Evolutionary conservation across 2,329 filamentous ascomycete species (phyloP), one percentile per base, ranked within the genome.

Genomic region (Penicillium olsonii): DNA sequence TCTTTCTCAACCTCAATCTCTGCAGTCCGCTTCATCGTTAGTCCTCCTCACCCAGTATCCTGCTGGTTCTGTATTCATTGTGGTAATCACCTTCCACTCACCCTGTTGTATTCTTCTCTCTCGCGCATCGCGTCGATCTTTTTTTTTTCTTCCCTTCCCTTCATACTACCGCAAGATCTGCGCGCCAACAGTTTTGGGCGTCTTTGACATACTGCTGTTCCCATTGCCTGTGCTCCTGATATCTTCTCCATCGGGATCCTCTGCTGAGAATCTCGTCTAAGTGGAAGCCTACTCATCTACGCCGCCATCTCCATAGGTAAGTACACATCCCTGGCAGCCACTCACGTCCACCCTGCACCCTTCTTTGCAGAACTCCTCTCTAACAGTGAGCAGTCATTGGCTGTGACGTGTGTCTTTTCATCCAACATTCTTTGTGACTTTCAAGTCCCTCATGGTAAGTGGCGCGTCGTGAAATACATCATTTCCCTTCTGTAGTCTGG

Each of bases 311-410:
- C 39, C 11, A 48, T 43, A 40, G 38, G 38, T 42, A 58, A 55
- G 52, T 60, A 61, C 53, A 59, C 57, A 67, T 67, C 65, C 66
- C 66, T 68, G 64, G 58, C 63, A 63, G 60, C 61, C 55, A 42
- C 53, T 57, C 56, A 54, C 56, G 55, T 55, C 54, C 53, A 56
- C 41, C 43, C 42, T 57, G 41, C 39, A 45, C 33, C 34, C 41
- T 43, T 52, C 44, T 43, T 48, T 37, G 39, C 50, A 33, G 27
- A 33, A 45, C 40, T 47, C 33, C 42, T 42, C 24, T 42, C 34
- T 53, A 31, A 40, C 41, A 42, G 17, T 18, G 7, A 50, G 29
- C 48, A 51, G 45, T 48, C 40, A 49, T 37, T 43, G 33, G 37
- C n/a, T 54, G 20, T 22, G 40, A 26, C 29, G n/a, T 10, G 24